Evolutionary conservation across 345 rosid genomes (phyloP).

Genomic region (Ceriops tagal): DNA sequence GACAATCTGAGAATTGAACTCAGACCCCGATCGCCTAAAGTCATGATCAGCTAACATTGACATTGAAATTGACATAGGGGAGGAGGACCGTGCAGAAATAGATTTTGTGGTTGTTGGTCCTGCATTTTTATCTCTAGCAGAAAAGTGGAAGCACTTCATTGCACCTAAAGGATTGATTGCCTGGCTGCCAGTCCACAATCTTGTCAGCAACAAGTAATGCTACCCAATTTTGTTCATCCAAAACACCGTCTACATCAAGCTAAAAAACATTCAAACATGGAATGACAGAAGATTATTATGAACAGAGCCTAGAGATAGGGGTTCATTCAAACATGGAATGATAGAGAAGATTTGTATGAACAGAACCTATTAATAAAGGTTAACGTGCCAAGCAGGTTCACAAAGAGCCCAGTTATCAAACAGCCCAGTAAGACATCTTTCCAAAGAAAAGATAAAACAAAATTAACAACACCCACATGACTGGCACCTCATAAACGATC

Average conservation of each 20-base stretch:
- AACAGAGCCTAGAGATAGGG: too few species aligned
- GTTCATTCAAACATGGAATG: background rate
- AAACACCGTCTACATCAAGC: background rate
- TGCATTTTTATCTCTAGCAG: conserved; percentile 39
- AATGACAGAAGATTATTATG: too few species aligned
- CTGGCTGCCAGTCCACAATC: conserved; percentile 30
- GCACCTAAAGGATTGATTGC: conserved; percentile 25
- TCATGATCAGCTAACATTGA: conserved; percentile 52
- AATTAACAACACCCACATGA: too few species aligned
- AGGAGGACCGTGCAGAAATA: conserved; percentile 35
- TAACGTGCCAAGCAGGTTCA: too few species aligned
- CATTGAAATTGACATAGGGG: conserved; percentile 18
- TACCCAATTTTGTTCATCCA: background rate
- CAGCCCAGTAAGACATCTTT: too few species aligned
- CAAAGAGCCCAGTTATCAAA: too few species aligned
- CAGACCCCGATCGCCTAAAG: conserved; percentile 61
- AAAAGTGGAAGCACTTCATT: conserved; percentile 72
- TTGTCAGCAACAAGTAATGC: background rate
- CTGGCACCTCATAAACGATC: too few species aligned
- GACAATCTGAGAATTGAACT: conserved; percentile 56
- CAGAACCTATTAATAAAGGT: background rate
- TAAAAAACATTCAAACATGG: background rate
- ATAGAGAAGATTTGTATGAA: too few species aligned
- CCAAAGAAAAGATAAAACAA: too few species aligned
- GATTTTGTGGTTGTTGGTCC: conserved; percentile 51